These are phyloP conservation scores for Hypoxylon intermedium DNA, from an alignment of 495 filamentous ascomycete genomes.

Conservation along the genomic window DNA sequence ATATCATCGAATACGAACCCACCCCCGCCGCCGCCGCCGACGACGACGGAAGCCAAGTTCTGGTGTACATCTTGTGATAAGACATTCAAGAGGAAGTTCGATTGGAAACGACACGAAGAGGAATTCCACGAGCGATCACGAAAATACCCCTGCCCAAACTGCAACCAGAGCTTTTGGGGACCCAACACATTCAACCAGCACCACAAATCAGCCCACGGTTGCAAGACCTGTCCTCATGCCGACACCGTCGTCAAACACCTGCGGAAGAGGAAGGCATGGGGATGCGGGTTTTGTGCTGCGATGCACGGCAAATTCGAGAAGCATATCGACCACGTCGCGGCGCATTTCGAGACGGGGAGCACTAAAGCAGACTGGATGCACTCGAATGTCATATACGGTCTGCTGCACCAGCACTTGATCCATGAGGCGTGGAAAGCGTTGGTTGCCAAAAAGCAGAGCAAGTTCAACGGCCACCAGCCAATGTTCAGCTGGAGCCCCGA, in stretches of 20 bases:
- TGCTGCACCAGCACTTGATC: conserved; percentile 58
- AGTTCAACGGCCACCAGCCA: conserved; percentile 52
- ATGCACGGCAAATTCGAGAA: conserved; percentile 55
- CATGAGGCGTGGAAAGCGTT: conserved; percentile 55
- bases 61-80: conserved; percentile 62
- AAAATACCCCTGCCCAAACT: conserved; percentile 57
- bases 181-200: conserved; percentile 60
- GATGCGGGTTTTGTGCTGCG: conserved; percentile 59
- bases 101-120: conserved; percentile 62
- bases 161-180: conserved; percentile 59
- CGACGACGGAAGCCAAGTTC: conserved; percentile 46
- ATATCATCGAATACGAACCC: conserved; percentile 44
- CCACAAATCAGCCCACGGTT: conserved; percentile 59
- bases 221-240: conserved; percentile 57
- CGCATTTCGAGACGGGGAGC: conserved; percentile 56
- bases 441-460: conserved; percentile 47
- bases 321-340: conserved; percentile 59
- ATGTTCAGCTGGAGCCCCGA: conserved; percentile 56
- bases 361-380: conserved; percentile 59
- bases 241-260: conserved; percentile 52
- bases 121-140: conserved; percentile 61
- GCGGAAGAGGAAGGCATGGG: conserved; percentile 45
- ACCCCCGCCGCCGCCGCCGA: too few species aligned
- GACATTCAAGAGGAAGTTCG: conserved; percentile 59
- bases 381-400: conserved; percentile 57